A percentile compares a stretch with the other conserved stretches of the same genome.
Evolutionary conservation across 2,329 filamentous ascomycete species (phyloP).

Genomic region (Aspergillus fructus): DNA sequence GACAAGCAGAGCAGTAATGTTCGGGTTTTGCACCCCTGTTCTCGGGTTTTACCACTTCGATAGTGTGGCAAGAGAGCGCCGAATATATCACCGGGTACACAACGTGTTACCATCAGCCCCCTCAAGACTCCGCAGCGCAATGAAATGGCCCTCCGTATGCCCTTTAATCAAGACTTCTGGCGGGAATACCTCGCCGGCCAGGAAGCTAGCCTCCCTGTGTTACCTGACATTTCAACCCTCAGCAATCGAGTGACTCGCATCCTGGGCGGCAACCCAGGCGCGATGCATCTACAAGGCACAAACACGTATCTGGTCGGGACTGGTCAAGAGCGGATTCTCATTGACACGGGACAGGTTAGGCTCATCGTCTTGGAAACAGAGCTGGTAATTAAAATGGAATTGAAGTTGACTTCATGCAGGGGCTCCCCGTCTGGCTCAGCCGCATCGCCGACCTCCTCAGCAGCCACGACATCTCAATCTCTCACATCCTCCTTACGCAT

Average conservation of each 20-base stretch:
- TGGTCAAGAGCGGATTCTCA: slow-evolving; percentile 22
- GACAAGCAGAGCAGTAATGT: no score
- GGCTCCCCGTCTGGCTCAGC: background rate
- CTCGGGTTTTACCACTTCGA: no score
- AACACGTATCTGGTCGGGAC: slow-evolving; percentile 41
- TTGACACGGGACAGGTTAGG: slow-evolving; percentile 30
- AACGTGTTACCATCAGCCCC: no score
- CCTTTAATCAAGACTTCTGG: no score
- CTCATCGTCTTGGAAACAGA: no score
- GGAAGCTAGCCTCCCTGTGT: slow-evolving; percentile 27
- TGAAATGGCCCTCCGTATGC: no score
- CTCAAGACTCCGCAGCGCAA: no score
- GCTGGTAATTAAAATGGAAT: no score
- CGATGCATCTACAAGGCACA: slow-evolving; percentile 33
- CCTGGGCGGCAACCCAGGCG: slow-evolving; percentile 44
- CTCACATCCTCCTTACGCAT: slow-evolving; percentile 45
- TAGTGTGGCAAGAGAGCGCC: no score
- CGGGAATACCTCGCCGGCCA: background rate
- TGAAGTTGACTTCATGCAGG: background rate
- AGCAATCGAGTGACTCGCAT: slow-evolving; percentile 41
- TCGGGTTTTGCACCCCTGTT: no score
- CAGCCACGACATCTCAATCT: slow-evolving; percentile 31
- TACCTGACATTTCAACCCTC: slow-evolving; percentile 40
- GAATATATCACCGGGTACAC: no score
- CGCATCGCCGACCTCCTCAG: slow-evolving; percentile 20